A percentile compares a stretch with the other conserved stretches of the same genome.
Conservation (phyloP, 2,329 filamentous ascomycete genomes). For the Colletotrichum australisinense region DNA sequence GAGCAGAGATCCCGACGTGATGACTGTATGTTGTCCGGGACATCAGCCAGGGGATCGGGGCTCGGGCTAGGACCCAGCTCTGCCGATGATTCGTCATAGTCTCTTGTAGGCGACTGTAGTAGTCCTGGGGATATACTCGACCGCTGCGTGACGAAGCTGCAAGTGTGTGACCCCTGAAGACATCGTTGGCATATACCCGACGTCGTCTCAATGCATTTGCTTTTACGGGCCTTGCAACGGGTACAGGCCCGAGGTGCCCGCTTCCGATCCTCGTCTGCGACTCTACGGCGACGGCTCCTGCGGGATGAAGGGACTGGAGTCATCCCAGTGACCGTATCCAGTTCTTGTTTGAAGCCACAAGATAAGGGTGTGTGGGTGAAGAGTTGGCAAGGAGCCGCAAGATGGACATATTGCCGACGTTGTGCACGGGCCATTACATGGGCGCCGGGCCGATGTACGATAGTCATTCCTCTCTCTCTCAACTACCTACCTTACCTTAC, state of each 20-base stretch:
- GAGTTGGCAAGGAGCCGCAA: not conserved
- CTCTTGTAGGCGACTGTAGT: no score
- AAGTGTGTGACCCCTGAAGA: constrained; percentile 36
- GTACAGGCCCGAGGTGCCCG: constrained; percentile 46
- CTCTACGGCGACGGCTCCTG: constrained; percentile 15
- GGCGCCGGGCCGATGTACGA: not conserved
- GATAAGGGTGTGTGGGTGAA: not conserved
- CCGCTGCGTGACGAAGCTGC: no score
- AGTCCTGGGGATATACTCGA: no score
- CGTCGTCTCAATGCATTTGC: constrained; percentile 45
- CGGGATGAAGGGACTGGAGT: no score
- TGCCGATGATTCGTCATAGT: no score
- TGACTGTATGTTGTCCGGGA: not conserved
- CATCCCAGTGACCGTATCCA: no score
- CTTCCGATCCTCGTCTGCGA: constrained; percentile 48
- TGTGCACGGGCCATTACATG: no score
- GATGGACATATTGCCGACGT: not conserved
- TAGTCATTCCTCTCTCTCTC: not conserved
- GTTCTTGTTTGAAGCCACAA: not conserved
- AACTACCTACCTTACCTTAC: no score
- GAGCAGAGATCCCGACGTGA: not conserved
- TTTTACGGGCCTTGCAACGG: constrained; percentile 48
- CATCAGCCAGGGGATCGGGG: constrained; percentile 24
- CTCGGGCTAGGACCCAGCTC: no score
- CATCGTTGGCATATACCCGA: constrained; percentile 45